Conservation (phyloP, 306 rosid species). For the Aeschynomene evenia region DNA sequence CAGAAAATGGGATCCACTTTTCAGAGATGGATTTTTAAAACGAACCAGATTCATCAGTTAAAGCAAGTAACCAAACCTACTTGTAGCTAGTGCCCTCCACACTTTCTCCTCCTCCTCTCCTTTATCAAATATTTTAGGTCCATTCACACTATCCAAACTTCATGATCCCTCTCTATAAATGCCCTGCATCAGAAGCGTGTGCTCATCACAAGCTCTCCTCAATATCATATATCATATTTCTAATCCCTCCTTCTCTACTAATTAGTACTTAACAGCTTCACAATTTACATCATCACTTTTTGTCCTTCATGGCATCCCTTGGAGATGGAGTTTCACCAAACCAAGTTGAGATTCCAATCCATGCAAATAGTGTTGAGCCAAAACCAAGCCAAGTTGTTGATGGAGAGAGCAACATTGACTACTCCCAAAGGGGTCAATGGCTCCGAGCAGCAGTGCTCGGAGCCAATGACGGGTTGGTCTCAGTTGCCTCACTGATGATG, state of each 20-base stretch:
- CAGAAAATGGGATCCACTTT: neutral
- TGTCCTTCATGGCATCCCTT: constrained; percentile 50
- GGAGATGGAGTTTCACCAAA: constrained; percentile 28
- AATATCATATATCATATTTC: constrained; percentile 30
- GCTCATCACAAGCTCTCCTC: constrained; percentile 52
- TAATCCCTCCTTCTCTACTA: neutral
- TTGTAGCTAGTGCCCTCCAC: constrained; percentile 34
- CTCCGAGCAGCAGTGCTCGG: constrained; percentile 71
- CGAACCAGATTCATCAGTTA: neutral
- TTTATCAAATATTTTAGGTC: neutral
- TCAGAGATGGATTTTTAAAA: neutral
- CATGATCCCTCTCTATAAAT: constrained; percentile 37
- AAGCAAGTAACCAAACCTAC: constrained; percentile 24
- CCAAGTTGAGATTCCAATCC: constrained; percentile 46
- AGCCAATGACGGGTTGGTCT: constrained; percentile 68
- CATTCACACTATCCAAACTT: constrained; percentile 3
- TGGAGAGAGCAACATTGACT: constrained; percentile 36
- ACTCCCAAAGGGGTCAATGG: constrained; percentile 65
- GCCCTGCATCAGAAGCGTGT: constrained; percentile 34
- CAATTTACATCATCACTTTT: too few relatives aligned
- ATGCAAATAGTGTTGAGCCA: constrained; percentile 18
- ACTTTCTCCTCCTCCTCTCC: constrained; percentile 13
- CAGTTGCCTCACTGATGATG: constrained; percentile 71
- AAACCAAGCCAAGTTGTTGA: constrained; percentile 25
- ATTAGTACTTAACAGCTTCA: neutral